Conservation (phyloP, 1,139 yeast species). For the Sugiyamaella japonica region DNA sequence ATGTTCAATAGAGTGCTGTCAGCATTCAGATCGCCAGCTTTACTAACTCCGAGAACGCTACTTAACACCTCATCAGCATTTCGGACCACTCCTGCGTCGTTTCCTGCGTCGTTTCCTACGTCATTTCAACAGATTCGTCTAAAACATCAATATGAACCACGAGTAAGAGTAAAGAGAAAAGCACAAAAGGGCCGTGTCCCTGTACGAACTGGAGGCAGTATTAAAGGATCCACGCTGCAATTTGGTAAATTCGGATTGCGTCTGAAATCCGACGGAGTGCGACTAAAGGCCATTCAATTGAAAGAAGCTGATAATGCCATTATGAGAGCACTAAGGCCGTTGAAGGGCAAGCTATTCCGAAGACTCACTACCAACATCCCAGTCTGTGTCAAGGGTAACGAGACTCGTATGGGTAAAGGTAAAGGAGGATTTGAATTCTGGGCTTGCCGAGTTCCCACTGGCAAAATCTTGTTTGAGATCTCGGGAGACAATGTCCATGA, state of each 20-base stretch:
- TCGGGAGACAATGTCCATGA: conserved; percentile 79
- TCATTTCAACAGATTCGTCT: conserved; percentile 45
- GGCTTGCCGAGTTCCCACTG: conserved; percentile 96
- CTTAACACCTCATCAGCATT: too few species aligned
- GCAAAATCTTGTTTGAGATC: conserved; percentile 87
- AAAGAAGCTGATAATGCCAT: conserved; percentile 88
- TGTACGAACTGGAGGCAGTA: conserved; percentile 92
- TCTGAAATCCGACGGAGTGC: conserved; percentile 78
- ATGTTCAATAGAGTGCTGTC: conserved; percentile 14
- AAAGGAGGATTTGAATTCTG: conserved; percentile 97
- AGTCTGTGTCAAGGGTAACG: conserved; percentile 95
- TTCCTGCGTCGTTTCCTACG: neutral
- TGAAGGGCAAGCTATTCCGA: conserved; percentile 68
- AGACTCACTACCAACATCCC: conserved; percentile 84
- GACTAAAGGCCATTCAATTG: conserved; percentile 86
- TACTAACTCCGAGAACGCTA: conserved; percentile 1
- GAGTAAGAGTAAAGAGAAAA: conserved; percentile 70
- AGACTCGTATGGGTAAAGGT: conserved; percentile 99
- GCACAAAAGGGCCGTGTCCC: conserved; percentile 94
- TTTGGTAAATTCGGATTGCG: conserved; percentile 88
- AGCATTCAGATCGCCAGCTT: conserved; percentile 4
- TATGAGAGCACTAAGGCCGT: conserved; percentile 75
- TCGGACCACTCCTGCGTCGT: neutral
- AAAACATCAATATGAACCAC: conserved; percentile 83
- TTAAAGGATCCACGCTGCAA: conserved; percentile 77